Conservation (phyloP, 495 filamentous ascomycete species). For the Geopyxis carbonaria region DNA sequence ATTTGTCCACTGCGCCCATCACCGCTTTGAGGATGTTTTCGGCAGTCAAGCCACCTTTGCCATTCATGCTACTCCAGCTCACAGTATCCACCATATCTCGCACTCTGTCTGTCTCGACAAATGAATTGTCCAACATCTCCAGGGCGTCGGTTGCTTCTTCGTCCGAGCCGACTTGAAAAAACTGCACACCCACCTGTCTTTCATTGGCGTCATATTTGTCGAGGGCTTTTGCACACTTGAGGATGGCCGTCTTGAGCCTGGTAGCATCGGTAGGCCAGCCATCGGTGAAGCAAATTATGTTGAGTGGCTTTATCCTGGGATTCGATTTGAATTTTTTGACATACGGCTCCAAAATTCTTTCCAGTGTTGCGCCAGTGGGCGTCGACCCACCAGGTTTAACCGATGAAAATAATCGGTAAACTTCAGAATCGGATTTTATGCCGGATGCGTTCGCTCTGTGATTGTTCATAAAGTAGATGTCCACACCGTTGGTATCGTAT, state of each 20-base stretch:
- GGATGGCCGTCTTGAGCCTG: conserved; percentile 49
- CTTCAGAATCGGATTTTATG: conserved; percentile 7
- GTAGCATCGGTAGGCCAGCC: conserved; percentile 61
- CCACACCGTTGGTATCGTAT: conserved; percentile 75
- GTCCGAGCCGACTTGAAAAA: conserved; percentile 87
- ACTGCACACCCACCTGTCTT: conserved; percentile 87
- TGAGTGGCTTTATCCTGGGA: conserved; percentile 51
- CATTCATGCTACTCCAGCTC: conserved; percentile 41
- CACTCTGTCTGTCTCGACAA: conserved; percentile 40
- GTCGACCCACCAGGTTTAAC: conserved; percentile 16
- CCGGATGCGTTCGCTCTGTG: conserved; percentile 12
- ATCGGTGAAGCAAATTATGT: conserved; percentile 90
- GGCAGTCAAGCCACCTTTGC: conserved; percentile 33
- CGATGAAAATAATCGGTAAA: conserved; percentile 9
- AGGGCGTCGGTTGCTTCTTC: conserved; percentile 43
- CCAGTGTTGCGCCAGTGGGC: conserved; percentile 16
- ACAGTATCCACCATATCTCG: conserved; percentile 93
- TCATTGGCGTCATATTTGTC: conserved; percentile 53
- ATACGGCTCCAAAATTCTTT: conserved; percentile 11
- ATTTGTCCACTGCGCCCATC: conserved; percentile 52
- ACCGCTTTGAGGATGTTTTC: conserved; percentile 73
- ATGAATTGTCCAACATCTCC: conserved; percentile 58
- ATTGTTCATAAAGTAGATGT: conserved; percentile 82
- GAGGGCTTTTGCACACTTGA: conserved; percentile 47
- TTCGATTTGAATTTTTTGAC: conserved; percentile 9